phyloP scores from a whole-genome alignment of 257 asterid species.

The Linderniella brevidens region DNA sequence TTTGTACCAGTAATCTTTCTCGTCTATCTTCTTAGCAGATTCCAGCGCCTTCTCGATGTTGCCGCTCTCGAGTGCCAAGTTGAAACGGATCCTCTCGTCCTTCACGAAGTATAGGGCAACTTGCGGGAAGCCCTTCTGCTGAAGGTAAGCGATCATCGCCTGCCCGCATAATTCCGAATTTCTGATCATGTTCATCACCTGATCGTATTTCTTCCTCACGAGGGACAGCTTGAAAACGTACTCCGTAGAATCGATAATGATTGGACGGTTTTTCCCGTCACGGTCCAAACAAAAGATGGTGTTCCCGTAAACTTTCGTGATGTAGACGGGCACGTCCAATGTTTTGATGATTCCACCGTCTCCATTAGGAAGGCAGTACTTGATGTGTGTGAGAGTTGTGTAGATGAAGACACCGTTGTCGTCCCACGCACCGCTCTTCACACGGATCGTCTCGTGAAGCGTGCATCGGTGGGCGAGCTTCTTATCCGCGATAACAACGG shows the following conservation, averaged over 20 bases:
- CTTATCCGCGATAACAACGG: constrained; percentile 83
- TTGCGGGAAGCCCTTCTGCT: constrained; percentile 98
- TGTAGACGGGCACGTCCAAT: constrained; percentile 76
- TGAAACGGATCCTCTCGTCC: constrained; percentile 72
- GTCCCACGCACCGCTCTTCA: constrained; percentile 99
- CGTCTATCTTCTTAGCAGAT: constrained; percentile 83
- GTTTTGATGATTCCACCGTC: constrained; percentile 96
- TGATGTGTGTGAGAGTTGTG: constrained; percentile 84
- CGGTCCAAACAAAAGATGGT: constrained; percentile 95
- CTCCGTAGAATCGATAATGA: constrained; percentile 84
- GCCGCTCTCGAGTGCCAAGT: constrained; percentile 87
- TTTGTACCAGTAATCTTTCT: constrained; percentile 88
- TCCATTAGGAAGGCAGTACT: constrained; percentile 96
- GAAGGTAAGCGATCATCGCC: constrained; percentile 96
- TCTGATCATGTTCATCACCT: constrained; percentile 90
- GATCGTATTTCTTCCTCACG: constrained; percentile 67
- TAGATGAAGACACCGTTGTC: constrained; percentile 90
- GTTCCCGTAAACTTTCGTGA: constrained; percentile 69
- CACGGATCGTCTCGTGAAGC: constrained; percentile 97
- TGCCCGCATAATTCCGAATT: constrained; percentile 95
- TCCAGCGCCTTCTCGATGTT: constrained; percentile 89
- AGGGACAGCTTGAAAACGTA: constrained; percentile 68
- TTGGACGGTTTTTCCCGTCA: constrained; percentile 85
- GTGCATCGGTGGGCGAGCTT: constrained; percentile 88
- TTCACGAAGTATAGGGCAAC: constrained; percentile 95